Base-by-base conservation (phyloP, 805 yeast genomes). In the Candida methanosorbosa region DNA sequence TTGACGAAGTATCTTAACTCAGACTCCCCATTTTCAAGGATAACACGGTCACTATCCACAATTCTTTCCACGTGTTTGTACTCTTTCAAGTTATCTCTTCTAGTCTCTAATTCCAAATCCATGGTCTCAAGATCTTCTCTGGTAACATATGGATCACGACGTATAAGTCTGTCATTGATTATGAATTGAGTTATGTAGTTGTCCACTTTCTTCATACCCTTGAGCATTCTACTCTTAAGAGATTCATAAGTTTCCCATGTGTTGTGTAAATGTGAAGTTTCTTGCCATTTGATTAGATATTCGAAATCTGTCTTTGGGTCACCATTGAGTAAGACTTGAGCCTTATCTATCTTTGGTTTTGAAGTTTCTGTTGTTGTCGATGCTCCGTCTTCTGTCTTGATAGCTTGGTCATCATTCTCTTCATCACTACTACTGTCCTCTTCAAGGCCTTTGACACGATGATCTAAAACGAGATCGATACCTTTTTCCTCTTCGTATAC, bases 51-150 rank as follows among this genome's bases (percentile, higher is more conserved):
- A 34, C 88, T 77, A 38, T 85, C 87, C 23, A 90, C 87, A 31
- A 90, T 81, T 45, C 98, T 73, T 57, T 90, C 98, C 23, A 86
- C 95, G 26, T 75, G 72, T 42, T 83, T 83, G 62, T 68, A 88
- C 54, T 88, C 96, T 29, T 75, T 79, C 43, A 78, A 74, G 47
- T 84, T 90, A 43, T 90, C 97, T 27, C 83, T 64, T 52, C 80
- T 70, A 31, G 95, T 70, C 52, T 87, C 97, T 19, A 78, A 72
- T 49, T 90, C 97, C 43, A 90, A 72, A 49, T 87, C 95, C 87
- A 90, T 80, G 16, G 86, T 80, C 57, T 90, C 98, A 27, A 90
- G 67, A 45, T 92, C 97, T 59, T 90, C 98, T 35, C 82, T 72
- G 1, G 96, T 85, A 4, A 94, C 84, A 38, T 64, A 58, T 0